These are phyloP conservation scores for Acanthamoeba culbertsoni DNA, from an alignment of 208 protist species.

Conservation along the genomic window DNA sequence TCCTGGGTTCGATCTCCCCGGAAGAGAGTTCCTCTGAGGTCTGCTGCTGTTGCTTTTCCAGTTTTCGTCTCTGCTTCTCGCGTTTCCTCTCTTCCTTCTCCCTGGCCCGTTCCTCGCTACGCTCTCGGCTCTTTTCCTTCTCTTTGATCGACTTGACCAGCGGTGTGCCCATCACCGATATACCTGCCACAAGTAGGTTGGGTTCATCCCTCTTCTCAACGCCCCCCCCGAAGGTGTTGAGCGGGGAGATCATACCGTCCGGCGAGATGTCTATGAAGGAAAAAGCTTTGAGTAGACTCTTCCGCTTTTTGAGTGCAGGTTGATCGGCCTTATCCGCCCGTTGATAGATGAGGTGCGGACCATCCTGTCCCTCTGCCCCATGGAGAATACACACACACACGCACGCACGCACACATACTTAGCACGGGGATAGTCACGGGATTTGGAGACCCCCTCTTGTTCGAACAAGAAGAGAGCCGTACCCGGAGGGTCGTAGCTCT, in stretches of 20 bases:
- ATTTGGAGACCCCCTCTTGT: not conserved
- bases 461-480: not conserved
- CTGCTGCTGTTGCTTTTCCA: not conserved
- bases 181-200: too few relatives aligned
- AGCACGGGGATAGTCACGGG: not conserved
- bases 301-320: not conserved
- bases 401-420: not conserved
- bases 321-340: not conserved
- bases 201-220: not conserved
- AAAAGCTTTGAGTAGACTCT: not conserved
- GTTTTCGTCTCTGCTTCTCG: not conserved
- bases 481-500: conserved; percentile 14
- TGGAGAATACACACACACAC: not conserved
- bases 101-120: not conserved
- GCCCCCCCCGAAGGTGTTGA: not conserved
- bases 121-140: not conserved
- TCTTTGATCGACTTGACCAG: not conserved
- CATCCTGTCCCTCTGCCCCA: not conserved
- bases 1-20: not conserved
- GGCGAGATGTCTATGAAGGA: conserved; percentile 48
- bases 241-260: not conserved
- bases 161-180: not conserved
- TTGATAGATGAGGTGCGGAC: not conserved
- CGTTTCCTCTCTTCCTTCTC: not conserved
- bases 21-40: not conserved